Conservation (phyloP, 805 yeast genomes). For the Brettanomyces nanus region DNA sequence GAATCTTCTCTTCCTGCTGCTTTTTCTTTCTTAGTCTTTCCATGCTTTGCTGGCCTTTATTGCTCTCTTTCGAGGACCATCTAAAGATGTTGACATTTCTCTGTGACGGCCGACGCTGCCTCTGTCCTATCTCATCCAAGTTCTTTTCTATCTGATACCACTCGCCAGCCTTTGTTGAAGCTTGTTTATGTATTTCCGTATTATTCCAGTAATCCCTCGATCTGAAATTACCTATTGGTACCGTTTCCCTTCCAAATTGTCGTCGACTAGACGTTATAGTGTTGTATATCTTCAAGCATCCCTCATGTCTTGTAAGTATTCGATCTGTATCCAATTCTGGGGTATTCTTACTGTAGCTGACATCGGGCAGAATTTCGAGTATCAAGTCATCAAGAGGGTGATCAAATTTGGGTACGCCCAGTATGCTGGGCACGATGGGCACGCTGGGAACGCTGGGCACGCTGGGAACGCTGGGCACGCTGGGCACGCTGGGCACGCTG, state of each 20-base stretch:
- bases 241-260: conserved; percentile 3
- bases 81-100: conserved; percentile 9
- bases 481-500: too few species aligned
- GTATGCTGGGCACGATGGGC: too few species aligned
- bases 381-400: too few species aligned
- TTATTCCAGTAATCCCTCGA: conserved; percentile 13
- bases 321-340: too few species aligned
- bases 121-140: conserved; percentile 7
- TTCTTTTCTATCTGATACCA: conserved; percentile 25
- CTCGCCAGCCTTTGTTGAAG: conserved; percentile 9
- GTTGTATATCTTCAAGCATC: neutral
- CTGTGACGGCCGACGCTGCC: neutral
- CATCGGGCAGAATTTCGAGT: too few species aligned
- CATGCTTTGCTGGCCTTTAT: neutral
- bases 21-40: conserved; percentile 1
- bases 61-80: conserved; percentile 10
- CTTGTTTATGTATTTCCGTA: conserved; percentile 9
- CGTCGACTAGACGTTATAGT: neutral
- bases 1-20: conserved; percentile 1
- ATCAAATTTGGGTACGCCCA: too few species aligned
- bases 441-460: too few species aligned
- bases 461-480: too few species aligned
- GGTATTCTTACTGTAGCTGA: too few species aligned
- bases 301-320: too few species aligned
- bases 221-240: conserved; percentile 11